These are phyloP conservation scores for Pyricularia pennisetigena DNA, from an alignment of 2,329 filamentous ascomycete genomes.

Conservation along the genomic window DNA sequence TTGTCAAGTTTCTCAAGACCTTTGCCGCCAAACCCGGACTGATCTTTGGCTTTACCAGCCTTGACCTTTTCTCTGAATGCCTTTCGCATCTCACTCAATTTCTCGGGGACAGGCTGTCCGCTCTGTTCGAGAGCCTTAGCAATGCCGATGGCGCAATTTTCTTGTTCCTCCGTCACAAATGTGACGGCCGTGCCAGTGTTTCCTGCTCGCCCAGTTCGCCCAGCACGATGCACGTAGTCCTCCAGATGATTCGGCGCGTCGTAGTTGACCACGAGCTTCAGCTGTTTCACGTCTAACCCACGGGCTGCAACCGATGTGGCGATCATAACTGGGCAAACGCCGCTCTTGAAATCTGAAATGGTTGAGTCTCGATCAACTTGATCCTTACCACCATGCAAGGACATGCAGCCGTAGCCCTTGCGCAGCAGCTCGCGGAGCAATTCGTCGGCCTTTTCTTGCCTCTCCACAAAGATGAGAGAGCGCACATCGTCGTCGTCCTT, in stretches of 20 bases:
- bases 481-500: slow-evolving; percentile 82
- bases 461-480: slow-evolving; percentile 83
- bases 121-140: slow-evolving; percentile 89
- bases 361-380: slow-evolving; percentile 89
- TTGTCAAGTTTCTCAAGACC: slow-evolving; percentile 87
- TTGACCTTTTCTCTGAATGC: slow-evolving; percentile 85
- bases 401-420: slow-evolving; percentile 85
- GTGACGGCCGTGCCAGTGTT: slow-evolving; percentile 94
- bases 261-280: slow-evolving; percentile 94
- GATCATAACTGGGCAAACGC: slow-evolving; percentile 79
- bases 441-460: slow-evolving; percentile 82
- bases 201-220: slow-evolving; percentile 86
- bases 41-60: slow-evolving; percentile 80
- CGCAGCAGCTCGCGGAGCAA: slow-evolving; percentile 67
- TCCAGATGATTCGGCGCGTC: slow-evolving; percentile 91
- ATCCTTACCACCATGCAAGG: slow-evolving; percentile 88
- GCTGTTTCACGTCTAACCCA: slow-evolving; percentile 89
- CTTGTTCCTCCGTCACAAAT: slow-evolving; percentile 84
- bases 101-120: slow-evolving; percentile 70
- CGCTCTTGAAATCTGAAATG: slow-evolving; percentile 88
- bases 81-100: slow-evolving; percentile 54
- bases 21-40: slow-evolving; percentile 88
- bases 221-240: slow-evolving; percentile 91
- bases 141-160: slow-evolving; percentile 81
- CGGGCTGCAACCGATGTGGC: slow-evolving; percentile 93